Evolutionary conservation across 139 green algal species (phyloP).

Genomic region (Volvox africanus): DNA sequence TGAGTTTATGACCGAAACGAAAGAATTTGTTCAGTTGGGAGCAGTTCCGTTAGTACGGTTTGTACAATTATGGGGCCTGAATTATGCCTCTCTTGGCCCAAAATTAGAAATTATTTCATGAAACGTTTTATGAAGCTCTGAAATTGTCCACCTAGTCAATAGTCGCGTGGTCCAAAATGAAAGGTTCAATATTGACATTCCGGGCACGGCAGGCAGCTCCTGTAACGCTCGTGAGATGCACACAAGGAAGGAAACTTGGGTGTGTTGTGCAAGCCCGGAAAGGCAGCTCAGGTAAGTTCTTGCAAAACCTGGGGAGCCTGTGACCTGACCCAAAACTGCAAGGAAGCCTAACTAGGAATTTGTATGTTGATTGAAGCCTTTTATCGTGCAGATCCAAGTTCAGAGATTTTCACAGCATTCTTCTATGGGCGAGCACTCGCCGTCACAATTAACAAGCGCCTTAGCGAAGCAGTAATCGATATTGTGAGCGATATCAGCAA

Average conservation of each 20-base stretch:
- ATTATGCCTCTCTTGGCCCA: too few species aligned
- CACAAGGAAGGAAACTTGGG: not conserved
- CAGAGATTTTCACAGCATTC: conserved; percentile 47
- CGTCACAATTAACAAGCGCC: conserved; percentile 18
- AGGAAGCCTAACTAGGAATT: too few species aligned
- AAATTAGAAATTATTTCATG: too few species aligned
- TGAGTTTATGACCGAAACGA: too few species aligned
- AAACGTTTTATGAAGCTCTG: too few species aligned
- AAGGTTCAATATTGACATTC: not conserved
- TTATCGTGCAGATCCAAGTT: not conserved
- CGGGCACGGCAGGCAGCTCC: not conserved
- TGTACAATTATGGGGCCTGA: too few species aligned
- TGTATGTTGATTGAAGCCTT: too few species aligned
- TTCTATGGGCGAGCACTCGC: conserved; percentile 52
- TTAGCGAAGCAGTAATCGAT: conserved; percentile 39
- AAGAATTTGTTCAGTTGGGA: too few species aligned
- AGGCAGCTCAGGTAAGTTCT: not conserved
- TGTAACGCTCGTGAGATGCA: not conserved
- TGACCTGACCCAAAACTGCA: too few species aligned
- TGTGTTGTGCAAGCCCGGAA: conserved; percentile 2
- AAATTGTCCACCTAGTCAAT: too few species aligned
- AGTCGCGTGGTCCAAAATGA: not conserved
- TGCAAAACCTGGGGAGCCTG: too few species aligned
- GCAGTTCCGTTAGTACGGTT: too few species aligned
- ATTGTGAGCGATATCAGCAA: conserved; percentile 44